Base-by-base conservation (phyloP, 106 monocot species). In the Platanthera guangdongensis region DNA sequence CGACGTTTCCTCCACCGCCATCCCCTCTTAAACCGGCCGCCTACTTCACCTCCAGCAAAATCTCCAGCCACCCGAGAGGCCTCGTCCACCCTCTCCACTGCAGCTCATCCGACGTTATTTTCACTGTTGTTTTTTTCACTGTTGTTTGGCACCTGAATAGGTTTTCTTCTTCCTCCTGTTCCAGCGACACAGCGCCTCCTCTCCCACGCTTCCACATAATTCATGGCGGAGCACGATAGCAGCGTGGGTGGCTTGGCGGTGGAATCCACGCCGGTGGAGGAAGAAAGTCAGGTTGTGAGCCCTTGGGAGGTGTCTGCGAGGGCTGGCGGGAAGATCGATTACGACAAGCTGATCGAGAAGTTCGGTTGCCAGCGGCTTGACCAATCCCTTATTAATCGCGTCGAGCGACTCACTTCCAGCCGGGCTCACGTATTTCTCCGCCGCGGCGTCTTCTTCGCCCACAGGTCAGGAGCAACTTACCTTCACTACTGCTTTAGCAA, bases 391-490 rank as follows among this genome's bases (percentile, higher is more conserved):
- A 81, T 94, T 74, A 57, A 76, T 53, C 91, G 96, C 77, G 84
- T 97, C 52, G 89, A 91, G 84, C 76, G 87, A 14, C 85, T 97
- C 81, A 97, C 96, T 5, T 83, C 83, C 13, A 89, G 87, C 73
- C 84, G 87, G 18, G 87, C 93, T 1, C 96, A 97, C 83, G 87
- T 87, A 13, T 97, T 97, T 81, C 93, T 97, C 80, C 91, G 96
- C 48, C 93, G 96, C 8, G 96, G 96, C 47, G 92, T 97, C 74
- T 97, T 97, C 83, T 93, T 97, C 77, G 96, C 96, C 50, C 96
- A 97, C 79, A 85, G 96, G 96, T 91, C 51, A 22, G 25, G 54
- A 51, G 39, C 39, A 3, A 65, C 39, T 52, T 71, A 7, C 47
- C 39, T 8, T 21, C 1, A 4, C 39, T 3, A 5, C 8, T 0